Base-by-base conservation (phyloP, 176 grass and related monocot species). In the Juncus effusus region DNA sequence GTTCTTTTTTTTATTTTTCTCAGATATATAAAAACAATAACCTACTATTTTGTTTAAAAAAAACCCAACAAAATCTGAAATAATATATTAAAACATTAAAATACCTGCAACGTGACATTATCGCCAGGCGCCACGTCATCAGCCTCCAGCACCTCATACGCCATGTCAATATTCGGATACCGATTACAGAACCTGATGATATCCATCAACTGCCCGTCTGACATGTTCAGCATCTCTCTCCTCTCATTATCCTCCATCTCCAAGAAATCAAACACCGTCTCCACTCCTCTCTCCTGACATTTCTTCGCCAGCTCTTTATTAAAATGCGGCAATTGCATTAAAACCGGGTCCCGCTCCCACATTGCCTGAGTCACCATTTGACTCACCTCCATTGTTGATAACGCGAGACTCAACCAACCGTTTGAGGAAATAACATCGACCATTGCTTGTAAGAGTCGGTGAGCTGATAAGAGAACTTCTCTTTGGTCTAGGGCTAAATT, bases 331-430 rank as follows among this genome's bases (percentile, higher is more conserved):
- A 96, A 51, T 62, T 96, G 93, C 40, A 91, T 65, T 10, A 96
- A 71, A 49, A 91, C 81, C 38, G 88, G 85, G 44, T 96, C 93
- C 71, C 88, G 85, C 66, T 88, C 93, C 88, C 93, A 96, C 93
- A 96, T 96, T 6, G 84, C 85, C 71, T 96, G 93, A 1, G 93
- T 91, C 44, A 96, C 93, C 93, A 96, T 96, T 61, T 96, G 93
- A 61, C 88, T 86, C 58, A 91, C 13, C 80, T 96, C 93, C 93
- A 96, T 96, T 7, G 93, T 70, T 45, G 83, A 91, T 57, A 96
- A 76, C 63, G 93, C 93, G 45, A 96, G 82, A 50, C 69, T 88
- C 38, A 96, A 82, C 85, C 88, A 96, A 56, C 93, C 88, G 49
- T 91, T 96, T 70, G 87, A 91, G 3, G 93, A 91, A 64, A 96